Evolutionary conservation across 306 rosid genomes (phyloP), one percentile per base, ranked within the genome.

Genomic region (Argentina anserina): DNA sequence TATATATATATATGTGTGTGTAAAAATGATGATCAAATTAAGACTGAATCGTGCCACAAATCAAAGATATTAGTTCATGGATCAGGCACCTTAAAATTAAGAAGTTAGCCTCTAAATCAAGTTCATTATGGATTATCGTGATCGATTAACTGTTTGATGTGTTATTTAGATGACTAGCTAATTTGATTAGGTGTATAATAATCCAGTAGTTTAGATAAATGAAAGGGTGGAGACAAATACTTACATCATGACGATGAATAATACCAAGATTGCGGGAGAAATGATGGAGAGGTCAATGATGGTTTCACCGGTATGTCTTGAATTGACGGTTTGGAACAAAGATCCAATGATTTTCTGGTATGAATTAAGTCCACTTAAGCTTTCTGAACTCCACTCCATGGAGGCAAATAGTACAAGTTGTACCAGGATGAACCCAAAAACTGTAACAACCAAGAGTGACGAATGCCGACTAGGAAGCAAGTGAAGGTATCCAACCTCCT

Each of bases 231-330:
- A 66, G 59, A 52, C 43, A 25, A 11, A 77, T 15, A 84, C 96
- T 87, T 28, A 90, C 96, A 87, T 87, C 89, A 90, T 85, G 14
- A 87, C 50, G 20, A 84, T 80, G 61, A 90, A 87, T 6, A 87
- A 40, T 3, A 84, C 84, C 89, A 86, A 82, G 68, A 84, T 74
- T 46, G 92, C 86, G 0, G 81, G 73, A 0, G 90, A 87, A 37
- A 85, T 20, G 8, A 45, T 45, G 10, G 89, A 85, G 17, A 89
- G 9, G 49, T 90, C 90, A 29, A 86, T 64, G 1, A 87, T 74
- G 17, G 84, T 76, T 74, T 85, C 89, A 2, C 96, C 92, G 0
- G 92, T 28, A 39, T 87, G 92, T 42, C 92, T 79, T 1, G 96
- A 82, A 79, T 87, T 90, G 39, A 78, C 83, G n/a, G 76, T 72